A percentile compares a stretch with the other conserved stretches of the same genome.
phyloP scores from a whole-genome alignment of 257 asterid species.

The Solanum etuberosum region DNA sequence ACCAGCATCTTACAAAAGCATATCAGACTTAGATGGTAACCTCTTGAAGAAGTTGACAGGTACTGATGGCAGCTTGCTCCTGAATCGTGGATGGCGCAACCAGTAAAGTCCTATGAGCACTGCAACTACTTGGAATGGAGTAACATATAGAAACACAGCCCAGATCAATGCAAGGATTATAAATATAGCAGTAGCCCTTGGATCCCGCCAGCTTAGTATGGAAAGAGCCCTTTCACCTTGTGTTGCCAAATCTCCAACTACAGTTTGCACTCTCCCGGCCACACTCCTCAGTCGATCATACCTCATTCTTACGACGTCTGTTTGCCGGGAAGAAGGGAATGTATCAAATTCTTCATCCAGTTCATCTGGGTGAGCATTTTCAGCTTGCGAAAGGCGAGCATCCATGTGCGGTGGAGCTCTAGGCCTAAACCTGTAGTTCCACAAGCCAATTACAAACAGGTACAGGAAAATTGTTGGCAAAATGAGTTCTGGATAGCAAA shows the following conservation, averaged over 20 bases:
- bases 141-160: conserved; percentile 66
- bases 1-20: conserved; percentile 41
- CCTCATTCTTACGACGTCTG: conserved; percentile 45
- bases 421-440: conserved; percentile 75
- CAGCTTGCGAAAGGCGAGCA: conserved; percentile 77
- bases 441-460: conserved; percentile 73
- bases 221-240: conserved; percentile 80
- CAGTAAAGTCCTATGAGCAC: conserved; percentile 53
- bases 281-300: conserved; percentile 63
- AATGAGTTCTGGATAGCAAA: conserved; percentile 74
- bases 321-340: conserved; percentile 44
- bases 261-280: conserved; percentile 77
- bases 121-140: conserved; percentile 70
- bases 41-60: conserved; percentile 95
- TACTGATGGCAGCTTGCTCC: conserved; percentile 67
- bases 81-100: conserved; percentile 71
- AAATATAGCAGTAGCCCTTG: conserved; percentile 72
- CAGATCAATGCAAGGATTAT: conserved; percentile 42
- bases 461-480: conserved; percentile 81
- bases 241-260: conserved; percentile 69
- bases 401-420: conserved; percentile 84
- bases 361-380: conserved; percentile 51
- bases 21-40: conserved; percentile 72
- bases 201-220: conserved; percentile 91
- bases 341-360: conserved; percentile 76